A percentile compares a stretch with the other conserved stretches of the same genome.
Evolutionary conservation across 371 early-diverging fungal species (phyloP).

Genomic region (Actinomortierella ambigua): DNA sequence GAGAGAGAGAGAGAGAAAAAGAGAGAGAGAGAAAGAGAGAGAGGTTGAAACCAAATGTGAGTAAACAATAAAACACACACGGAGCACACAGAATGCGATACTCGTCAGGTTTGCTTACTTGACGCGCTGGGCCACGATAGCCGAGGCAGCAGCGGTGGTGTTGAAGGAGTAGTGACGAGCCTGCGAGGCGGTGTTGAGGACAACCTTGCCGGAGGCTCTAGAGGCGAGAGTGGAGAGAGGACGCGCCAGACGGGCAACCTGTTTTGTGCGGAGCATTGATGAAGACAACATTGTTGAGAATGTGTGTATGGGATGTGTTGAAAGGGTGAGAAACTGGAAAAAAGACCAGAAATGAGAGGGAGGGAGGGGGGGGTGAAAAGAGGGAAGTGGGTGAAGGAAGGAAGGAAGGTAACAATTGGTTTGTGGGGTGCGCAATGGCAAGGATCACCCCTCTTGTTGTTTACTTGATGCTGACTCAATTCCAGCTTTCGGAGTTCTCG

Average conservation of each 20-base stretch:
- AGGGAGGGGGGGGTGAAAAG: constrained; percentile 1
- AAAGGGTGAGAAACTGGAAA: neutral
- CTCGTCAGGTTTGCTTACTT: constrained; percentile 14
- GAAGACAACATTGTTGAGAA: constrained; percentile 41
- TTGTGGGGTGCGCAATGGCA: neutral
- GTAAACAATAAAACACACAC: neutral
- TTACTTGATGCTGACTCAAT: neutral
- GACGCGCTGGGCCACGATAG: constrained; percentile 35
- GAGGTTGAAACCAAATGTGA: neutral
- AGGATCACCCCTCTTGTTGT: neutral
- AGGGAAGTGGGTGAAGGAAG: neutral
- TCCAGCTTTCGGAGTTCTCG: too few relatives aligned
- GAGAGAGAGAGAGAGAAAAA: neutral
- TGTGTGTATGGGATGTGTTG: constrained; percentile 1
- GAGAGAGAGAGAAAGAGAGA: neutral
- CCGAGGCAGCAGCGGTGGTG: constrained; percentile 36
- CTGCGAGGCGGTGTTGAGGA: constrained; percentile 15
- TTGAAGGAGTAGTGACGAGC: constrained; percentile 39
- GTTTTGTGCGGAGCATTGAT: constrained; percentile 38
- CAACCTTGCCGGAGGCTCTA: constrained; percentile 19
- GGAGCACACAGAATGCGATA: neutral
- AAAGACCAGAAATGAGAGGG: neutral
- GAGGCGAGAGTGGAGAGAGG: constrained; percentile 33
- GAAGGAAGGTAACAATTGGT: constrained; percentile 1
- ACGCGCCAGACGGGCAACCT: constrained; percentile 34